Base-by-base conservation (phyloP, 1,284 basidiomycete species). In the Coniferiporia weirii region DNA sequence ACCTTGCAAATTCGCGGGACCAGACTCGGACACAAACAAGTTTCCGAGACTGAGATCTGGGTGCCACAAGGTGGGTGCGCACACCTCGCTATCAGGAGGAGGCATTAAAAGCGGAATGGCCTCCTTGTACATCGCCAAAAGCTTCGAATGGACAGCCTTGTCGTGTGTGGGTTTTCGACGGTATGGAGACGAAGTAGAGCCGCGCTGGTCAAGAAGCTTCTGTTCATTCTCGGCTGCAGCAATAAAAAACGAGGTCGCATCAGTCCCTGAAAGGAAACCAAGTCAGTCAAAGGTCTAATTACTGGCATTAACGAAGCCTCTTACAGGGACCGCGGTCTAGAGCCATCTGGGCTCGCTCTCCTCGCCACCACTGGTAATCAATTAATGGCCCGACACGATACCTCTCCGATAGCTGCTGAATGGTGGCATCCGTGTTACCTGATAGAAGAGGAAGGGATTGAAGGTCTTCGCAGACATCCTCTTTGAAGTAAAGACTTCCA, bases 401-500 rank as follows among this genome's bases (percentile, higher is more conserved):
- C 40, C 56, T 64, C 9, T 65, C 65, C 27, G 65, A 59, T 10
- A 52, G 50, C 38, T 61, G 58, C 34, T 61, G 46, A 10, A 49
- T 22, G 17, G 20, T 43, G 9, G 36, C 40, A 20, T 40, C 55
- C 13, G 56, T 43, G 32, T 46, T 57, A 13, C 51, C 53, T 15
- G 60, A 61, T 56, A 65, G 67, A 19, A 70, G 57, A 9, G 62
- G 61, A 1, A 61, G 62, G n/a, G 32, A 52, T 20, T 65, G 66
- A 45, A 71, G 63, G 35, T 62, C 58, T 9, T 63, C 44, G 17
- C 60, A 51, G 10, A 74, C 67, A 62, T 75, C 73, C 20, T 70
- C 66, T 59, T 67, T 69, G 63, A 69, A 74, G 61, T 72, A 76
- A 13, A 76, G 65, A 56, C 71, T 72, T 17, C 75, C 74, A 22